phyloP scores from a whole-genome alignment of 169 alveolate species.

The Ichthyophthirius multifiliis region DNA sequence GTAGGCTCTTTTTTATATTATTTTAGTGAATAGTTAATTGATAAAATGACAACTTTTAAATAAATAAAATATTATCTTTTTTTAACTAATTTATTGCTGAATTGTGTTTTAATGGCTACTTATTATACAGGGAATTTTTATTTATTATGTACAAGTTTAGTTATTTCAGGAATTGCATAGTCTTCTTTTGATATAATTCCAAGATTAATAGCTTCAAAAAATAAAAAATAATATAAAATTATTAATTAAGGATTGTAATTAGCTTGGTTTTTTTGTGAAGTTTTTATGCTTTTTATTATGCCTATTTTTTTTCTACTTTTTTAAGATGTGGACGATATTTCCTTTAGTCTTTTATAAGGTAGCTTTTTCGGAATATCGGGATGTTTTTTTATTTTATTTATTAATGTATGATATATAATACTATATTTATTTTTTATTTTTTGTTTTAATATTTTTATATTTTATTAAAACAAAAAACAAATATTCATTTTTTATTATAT shows the following conservation, averaged over 20 bases:
- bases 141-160: not conserved
- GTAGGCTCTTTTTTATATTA: conserved; percentile 1
- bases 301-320: not conserved
- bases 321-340: not conserved
- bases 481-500: too few relatives aligned
- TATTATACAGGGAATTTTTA: not conserved
- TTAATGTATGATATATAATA: too few relatives aligned
- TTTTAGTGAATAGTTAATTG: not conserved
- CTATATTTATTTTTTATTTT: too few relatives aligned
- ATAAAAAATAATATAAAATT: not conserved
- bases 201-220: not conserved
- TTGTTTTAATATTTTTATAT: too few relatives aligned
- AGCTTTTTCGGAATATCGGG: not conserved
- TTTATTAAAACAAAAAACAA: too few relatives aligned
- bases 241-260: not conserved
- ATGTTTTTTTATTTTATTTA: not conserved
- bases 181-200: not conserved
- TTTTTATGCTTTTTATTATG: not conserved
- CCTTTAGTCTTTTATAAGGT: not conserved
- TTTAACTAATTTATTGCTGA: not conserved
- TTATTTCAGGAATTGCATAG: not conserved
- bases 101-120: not conserved
- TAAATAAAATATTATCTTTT: not conserved
- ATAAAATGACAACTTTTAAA: not conserved
- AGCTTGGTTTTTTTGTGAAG: not conserved